Evolutionary conservation across 1,284 basidiomycete genomes (phyloP).

Genomic region (Ganoderma leucocontextum): DNA sequence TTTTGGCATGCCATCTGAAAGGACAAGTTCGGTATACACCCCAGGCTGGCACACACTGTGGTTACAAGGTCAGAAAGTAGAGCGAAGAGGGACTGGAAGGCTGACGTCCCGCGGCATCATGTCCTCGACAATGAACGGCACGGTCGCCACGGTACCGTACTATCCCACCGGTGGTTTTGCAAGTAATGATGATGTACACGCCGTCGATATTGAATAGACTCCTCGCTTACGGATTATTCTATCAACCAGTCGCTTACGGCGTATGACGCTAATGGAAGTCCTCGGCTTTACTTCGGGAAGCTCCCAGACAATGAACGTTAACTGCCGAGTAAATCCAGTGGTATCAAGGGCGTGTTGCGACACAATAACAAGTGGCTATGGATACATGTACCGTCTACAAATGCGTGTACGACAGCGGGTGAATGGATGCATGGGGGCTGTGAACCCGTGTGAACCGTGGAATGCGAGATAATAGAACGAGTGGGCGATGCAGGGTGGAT

Average conservation of each 20-base stretch:
- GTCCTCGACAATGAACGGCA: background rate
- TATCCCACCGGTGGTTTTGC: too few species aligned
- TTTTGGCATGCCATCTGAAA: background rate
- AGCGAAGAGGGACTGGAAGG: too few species aligned
- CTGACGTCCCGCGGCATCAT: background rate
- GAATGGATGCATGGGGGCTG: conserved; percentile 6
- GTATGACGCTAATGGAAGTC: background rate
- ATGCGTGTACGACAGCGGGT: conserved; percentile 18
- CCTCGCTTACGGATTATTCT: background rate
- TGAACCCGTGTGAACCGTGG: background rate
- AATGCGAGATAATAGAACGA: conserved; percentile 18
- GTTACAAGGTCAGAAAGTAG: background rate
- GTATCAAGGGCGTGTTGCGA: conserved; percentile 23
- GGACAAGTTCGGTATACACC: background rate
- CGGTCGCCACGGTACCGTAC: background rate
- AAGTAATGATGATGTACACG: background rate
- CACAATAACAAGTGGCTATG: conserved; percentile 32
- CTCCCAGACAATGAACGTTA: background rate
- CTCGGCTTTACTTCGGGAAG: background rate
- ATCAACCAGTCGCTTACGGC: background rate
- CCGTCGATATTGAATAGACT: background rate
- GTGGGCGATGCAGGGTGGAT: conserved; percentile 9
- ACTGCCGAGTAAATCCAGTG: conserved; percentile 5
- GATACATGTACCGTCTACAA: conserved; percentile 34
- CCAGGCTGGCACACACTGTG: background rate